phyloP scores from a whole-genome alignment of 768 basidiomycete genomes.

The Candolleomyces aberdarensis region DNA sequence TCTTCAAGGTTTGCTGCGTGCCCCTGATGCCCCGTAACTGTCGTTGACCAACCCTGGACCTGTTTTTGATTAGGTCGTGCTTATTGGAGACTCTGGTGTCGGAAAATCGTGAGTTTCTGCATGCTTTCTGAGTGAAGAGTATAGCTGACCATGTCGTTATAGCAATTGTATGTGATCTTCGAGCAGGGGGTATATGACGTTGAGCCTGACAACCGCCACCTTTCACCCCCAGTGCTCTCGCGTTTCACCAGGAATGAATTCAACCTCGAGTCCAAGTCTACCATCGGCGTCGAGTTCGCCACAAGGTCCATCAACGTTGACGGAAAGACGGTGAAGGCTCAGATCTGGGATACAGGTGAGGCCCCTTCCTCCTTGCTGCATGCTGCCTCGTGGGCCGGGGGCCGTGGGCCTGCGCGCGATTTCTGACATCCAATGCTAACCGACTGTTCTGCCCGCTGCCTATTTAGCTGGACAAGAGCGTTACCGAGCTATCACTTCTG shows the following conservation, averaged over 20 bases:
- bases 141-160: slow-evolving; percentile 5
- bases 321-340: slow-evolving; percentile 94
- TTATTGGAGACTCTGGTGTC: slow-evolving; percentile 98
- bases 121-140: slow-evolving; percentile 4
- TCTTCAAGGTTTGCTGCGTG: slow-evolving; percentile 80
- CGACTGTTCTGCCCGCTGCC: slow-evolving; percentile 7
- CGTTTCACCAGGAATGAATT: slow-evolving; percentile 99
- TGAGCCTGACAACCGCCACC: slow-evolving; percentile 9
- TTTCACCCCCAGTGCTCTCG: slow-evolving; percentile 75
- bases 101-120: slow-evolving; percentile 89
- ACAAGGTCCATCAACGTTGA: slow-evolving; percentile 96
- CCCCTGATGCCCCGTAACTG: neutral
- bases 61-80: slow-evolving; percentile 68
- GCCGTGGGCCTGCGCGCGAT: slow-evolving; percentile 9
- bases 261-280: slow-evolving; percentile 98
- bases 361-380: slow-evolving; percentile 10
- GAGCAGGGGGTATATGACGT: neutral
- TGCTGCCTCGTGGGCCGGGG: slow-evolving; percentile 2
- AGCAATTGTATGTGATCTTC: slow-evolving; percentile 59
- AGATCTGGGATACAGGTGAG: slow-evolving; percentile 98
- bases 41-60: slow-evolving; percentile 9
- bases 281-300: slow-evolving; percentile 98
- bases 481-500: slow-evolving; percentile 96
- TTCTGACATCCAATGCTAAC: neutral
- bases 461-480: slow-evolving; percentile 88